Evolutionary conservation across 2,329 filamentous ascomycete genomes (phyloP).

Genomic region (Colletotrichum magnum): DNA sequence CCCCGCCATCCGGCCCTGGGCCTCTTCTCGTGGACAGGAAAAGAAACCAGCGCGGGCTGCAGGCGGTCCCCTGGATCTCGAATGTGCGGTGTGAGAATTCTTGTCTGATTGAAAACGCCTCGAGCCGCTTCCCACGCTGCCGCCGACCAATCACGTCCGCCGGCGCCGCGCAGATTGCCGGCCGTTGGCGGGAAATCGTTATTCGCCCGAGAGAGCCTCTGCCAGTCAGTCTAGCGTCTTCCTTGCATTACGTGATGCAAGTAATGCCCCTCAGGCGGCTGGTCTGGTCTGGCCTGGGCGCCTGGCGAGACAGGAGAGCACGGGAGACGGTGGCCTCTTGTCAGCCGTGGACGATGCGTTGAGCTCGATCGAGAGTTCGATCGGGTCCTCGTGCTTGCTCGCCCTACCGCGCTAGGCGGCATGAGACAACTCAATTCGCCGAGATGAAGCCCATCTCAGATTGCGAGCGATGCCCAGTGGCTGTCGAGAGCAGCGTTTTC

Average conservation of each 20-base stretch:
- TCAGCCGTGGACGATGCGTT: slow-evolving; percentile 13
- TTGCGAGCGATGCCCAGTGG: slow-evolving; percentile 14
- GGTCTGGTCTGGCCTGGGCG: background rate
- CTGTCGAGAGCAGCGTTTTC: background rate
- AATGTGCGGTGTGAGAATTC: slow-evolving; percentile 41
- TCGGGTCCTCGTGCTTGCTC: slow-evolving; percentile 5
- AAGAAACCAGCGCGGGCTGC: slow-evolving; percentile 33
- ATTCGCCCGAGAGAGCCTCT: slow-evolving; percentile 26
- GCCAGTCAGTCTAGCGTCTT: slow-evolving; percentile 22
- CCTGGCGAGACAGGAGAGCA: slow-evolving; percentile 16
- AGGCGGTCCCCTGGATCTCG: slow-evolving; percentile 29
- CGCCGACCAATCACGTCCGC: slow-evolving; percentile 23
- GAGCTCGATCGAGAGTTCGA: slow-evolving; percentile 8
- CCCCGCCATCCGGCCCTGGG: slow-evolving; percentile 29
- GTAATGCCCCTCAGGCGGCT: slow-evolving; percentile 28
- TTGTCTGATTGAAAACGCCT: slow-evolving; percentile 35
- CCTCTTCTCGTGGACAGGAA: slow-evolving; percentile 21
- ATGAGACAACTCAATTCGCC: slow-evolving; percentile 16
- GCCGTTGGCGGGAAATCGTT: slow-evolving; percentile 28
- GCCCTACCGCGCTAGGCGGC: background rate
- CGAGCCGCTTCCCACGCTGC: background rate
- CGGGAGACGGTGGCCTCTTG: background rate
- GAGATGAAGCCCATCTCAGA: slow-evolving; percentile 5
- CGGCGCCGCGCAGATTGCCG: background rate
- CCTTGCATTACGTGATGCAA: slow-evolving; percentile 40